Conservation (phyloP, 164 flowering plant genomes). For the Paratinospora sagittata region DNA sequence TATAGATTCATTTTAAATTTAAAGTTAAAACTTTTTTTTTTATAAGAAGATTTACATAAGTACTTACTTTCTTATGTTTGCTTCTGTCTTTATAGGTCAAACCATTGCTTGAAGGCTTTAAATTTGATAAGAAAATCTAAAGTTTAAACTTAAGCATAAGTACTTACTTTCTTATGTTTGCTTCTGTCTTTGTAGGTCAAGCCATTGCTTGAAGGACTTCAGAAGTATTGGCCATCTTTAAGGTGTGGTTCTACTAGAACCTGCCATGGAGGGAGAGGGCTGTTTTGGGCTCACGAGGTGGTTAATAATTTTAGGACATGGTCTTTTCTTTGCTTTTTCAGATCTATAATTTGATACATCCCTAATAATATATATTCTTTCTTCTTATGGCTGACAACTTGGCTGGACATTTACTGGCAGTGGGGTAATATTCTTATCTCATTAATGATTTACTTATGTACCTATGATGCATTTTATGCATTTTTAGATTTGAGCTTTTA, state of each 20-base stretch:
- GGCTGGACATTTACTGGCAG: conserved; percentile 32
- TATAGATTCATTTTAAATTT: no score
- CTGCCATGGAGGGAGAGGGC: conserved; percentile 67
- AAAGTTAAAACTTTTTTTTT: no score
- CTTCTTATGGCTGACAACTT: conserved; percentile 25
- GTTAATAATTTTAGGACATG: conserved; percentile 10
- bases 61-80: no score
- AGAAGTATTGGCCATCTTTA: conserved; percentile 84
- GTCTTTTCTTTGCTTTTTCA: not conserved
- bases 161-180: no score
- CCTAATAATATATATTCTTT: conserved; percentile 28
- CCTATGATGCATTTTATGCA: not conserved
- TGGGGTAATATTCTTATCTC: conserved; percentile 59
- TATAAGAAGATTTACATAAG: no score
- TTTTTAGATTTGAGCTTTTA: not conserved
- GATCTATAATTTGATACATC: not conserved
- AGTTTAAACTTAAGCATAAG: no score
- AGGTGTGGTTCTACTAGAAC: conserved; percentile 35
- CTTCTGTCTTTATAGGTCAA: no score
- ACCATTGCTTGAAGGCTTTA: no score
- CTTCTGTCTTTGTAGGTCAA: no score
- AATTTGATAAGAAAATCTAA: no score
- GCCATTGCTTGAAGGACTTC: conserved; percentile 34
- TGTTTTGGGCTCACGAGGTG: conserved; percentile 95
- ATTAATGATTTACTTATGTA: not conserved